phyloP scores from a whole-genome alignment of 169 alveolate species.

The Theileria equi region DNA sequence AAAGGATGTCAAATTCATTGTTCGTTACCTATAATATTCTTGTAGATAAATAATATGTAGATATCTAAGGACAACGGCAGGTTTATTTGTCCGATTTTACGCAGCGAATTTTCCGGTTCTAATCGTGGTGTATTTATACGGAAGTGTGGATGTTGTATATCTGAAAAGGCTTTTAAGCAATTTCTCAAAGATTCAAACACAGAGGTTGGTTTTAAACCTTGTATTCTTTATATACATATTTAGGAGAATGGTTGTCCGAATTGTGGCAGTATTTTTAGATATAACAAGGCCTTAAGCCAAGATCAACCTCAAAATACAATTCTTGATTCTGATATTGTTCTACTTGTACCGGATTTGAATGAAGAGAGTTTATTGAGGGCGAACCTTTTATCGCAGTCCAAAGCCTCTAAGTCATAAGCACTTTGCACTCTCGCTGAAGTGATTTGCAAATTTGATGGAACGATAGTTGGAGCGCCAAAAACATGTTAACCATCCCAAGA shows the following conservation, averaged over 20 bases:
- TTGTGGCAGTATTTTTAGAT: conserved; percentile 34
- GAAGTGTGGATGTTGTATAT: conserved; percentile 71
- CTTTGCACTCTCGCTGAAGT: no score
- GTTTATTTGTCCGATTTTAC: conserved; percentile 68
- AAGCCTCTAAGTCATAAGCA: no score
- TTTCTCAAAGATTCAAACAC: conserved; percentile 13
- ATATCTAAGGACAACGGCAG: conserved; percentile 53
- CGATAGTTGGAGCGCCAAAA: no score
- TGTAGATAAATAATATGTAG: conserved; percentile 10
- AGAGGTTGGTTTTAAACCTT: not conserved
- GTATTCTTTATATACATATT: not conserved
- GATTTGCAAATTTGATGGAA: no score
- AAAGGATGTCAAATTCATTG: conserved; percentile 49
- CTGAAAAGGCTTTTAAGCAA: conserved; percentile 70
- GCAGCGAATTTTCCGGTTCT: conserved; percentile 66
- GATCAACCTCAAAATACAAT: conserved; percentile 12
- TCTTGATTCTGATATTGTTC: conserved; percentile 34
- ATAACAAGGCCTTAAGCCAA: conserved; percentile 9
- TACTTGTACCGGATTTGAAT: conserved; percentile 42
- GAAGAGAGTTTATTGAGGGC: conserved; percentile 57
- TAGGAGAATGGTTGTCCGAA: conserved; percentile 39
- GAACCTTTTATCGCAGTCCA: conserved; percentile 23
- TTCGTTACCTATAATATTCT: not conserved
- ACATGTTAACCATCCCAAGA: no score
- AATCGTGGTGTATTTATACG: conserved; percentile 68